Conservation (phyloP, 352 stramenopile genomes). For the Globisporangium splendens region DNA sequence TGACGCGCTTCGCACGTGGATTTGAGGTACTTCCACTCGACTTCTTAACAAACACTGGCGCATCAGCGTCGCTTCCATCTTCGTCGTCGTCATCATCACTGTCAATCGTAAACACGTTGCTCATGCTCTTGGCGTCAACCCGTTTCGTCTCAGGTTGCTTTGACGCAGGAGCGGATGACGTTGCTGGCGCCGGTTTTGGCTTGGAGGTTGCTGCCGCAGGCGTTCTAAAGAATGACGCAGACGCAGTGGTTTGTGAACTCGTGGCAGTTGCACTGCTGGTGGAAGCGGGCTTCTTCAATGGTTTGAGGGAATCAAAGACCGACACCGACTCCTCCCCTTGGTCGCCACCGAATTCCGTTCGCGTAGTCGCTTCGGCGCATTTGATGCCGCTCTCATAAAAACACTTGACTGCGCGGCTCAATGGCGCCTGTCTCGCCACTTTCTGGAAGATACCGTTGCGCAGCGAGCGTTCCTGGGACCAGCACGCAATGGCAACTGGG, state of each 20-base stretch:
- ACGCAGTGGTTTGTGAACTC: background rate
- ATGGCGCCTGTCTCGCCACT: conserved; percentile 31
- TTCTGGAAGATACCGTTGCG: conserved; percentile 55
- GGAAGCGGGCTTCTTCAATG: conserved; percentile 20
- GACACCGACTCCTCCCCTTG: conserved; percentile 68
- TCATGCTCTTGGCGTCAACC: conserved; percentile 42
- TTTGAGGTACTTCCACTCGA: conserved; percentile 17
- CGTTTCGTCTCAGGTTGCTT: conserved; percentile 34
- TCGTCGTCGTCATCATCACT: conserved; percentile 61
- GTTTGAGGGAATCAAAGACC: conserved; percentile 51
- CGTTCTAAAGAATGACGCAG: conserved; percentile 25
- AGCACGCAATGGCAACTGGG: conserved; percentile 37
- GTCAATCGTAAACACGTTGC: conserved; percentile 67
- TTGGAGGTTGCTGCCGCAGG: conserved; percentile 17
- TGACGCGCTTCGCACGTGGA: conserved; percentile 45
- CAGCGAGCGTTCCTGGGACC: conserved; percentile 54
- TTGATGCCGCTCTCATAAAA: conserved; percentile 54
- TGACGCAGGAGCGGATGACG: conserved; percentile 12
- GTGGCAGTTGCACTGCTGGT: background rate
- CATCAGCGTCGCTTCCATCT: conserved; percentile 35
- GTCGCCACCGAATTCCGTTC: conserved; percentile 41
- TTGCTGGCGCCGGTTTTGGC: conserved; percentile 9
- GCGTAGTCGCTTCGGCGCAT: conserved; percentile 48
- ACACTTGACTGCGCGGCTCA: conserved; percentile 35
- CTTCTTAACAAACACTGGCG: conserved; percentile 70